Evolutionary conservation across 805 yeast genomes (phyloP).

Genomic region (Cyberlindnera subsufficiens): DNA sequence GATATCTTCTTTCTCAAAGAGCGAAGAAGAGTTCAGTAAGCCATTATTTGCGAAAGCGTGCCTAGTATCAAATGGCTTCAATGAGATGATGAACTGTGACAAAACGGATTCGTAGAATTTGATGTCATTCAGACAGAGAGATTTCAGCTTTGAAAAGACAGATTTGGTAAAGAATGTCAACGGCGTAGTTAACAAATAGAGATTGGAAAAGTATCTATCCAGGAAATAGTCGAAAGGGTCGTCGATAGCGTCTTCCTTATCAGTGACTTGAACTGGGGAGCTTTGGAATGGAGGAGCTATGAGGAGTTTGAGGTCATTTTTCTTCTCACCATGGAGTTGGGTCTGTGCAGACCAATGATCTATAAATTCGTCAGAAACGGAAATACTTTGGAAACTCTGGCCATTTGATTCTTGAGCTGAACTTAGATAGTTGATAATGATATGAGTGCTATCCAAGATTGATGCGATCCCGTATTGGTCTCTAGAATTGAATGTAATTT

Average conservation of each 20-base stretch:
- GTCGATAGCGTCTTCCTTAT: constrained; percentile 4
- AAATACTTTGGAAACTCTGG: neutral
- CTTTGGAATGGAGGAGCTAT: constrained; percentile 21
- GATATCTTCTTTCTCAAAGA: constrained; percentile 23
- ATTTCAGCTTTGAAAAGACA: constrained; percentile 39
- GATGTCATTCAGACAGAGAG: constrained; percentile 31
- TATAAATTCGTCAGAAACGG: neutral
- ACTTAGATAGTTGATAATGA: constrained; percentile 4
- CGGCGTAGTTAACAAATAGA: constrained; percentile 30
- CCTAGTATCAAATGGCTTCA: constrained; percentile 37
- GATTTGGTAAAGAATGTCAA: constrained; percentile 41
- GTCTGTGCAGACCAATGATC: neutral
- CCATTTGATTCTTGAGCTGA: neutral
- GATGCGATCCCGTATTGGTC: constrained; percentile 16
- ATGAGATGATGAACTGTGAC: constrained; percentile 26
- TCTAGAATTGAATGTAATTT: constrained; percentile 14
- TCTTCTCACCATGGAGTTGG: neutral
- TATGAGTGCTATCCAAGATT: neutral
- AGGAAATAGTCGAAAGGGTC: constrained; percentile 25
- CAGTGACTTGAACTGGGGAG: constrained; percentile 14
- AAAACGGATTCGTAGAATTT: constrained; percentile 22
- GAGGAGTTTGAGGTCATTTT: constrained; percentile 14
- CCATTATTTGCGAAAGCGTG: constrained; percentile 28
- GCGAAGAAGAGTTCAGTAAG: constrained; percentile 20
- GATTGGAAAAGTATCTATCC: constrained; percentile 29